These are phyloP conservation scores for Wickerhamiella australiensis DNA, from an alignment of 805 yeast genomes.

Conservation along the genomic window DNA sequence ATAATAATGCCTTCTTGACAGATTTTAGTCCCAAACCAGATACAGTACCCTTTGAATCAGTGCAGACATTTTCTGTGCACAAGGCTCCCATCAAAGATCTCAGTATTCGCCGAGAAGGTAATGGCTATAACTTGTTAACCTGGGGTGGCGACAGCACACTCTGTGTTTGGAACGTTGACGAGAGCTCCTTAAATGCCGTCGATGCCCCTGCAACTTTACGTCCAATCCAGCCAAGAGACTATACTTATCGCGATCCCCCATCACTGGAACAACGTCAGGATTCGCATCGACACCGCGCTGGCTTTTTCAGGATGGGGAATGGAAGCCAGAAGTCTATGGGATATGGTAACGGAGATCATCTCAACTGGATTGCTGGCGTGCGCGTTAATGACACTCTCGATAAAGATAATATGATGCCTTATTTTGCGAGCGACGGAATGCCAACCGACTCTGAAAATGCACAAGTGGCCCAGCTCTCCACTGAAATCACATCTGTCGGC, in stretches of 20 bases:
- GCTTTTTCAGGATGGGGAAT: conserved; percentile 11
- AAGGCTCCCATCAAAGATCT: conserved; percentile 77
- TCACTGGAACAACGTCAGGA: neutral
- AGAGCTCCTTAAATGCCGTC: conserved; percentile 38
- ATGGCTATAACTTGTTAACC: conserved; percentile 83
- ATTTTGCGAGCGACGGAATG: conserved; percentile 21
- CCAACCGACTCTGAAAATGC: conserved; percentile 18
- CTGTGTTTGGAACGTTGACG: conserved; percentile 62
- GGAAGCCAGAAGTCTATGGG: neutral
- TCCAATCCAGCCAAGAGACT: conserved; percentile 9
- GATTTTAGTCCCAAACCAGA: conserved; percentile 9
- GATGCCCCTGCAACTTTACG: conserved; percentile 15
- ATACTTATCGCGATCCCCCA: conserved; percentile 13
- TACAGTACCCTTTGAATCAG: conserved; percentile 14
- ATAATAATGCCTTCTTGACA: conserved; percentile 46
- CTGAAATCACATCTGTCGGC: conserved; percentile 80
- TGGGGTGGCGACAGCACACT: conserved; percentile 88
- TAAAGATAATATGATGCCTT: neutral
- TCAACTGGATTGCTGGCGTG: conserved; percentile 91
- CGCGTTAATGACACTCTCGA: conserved; percentile 32
- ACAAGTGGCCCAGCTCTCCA: conserved; percentile 41
- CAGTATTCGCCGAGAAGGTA: conserved; percentile 69
- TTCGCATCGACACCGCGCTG: neutral
- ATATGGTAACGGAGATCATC: conserved; percentile 26
- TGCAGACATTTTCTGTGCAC: conserved; percentile 64